Evolutionary conservation across 2,329 filamentous ascomycete species (phyloP).

Genomic region (Hypoxylon sp.): DNA sequence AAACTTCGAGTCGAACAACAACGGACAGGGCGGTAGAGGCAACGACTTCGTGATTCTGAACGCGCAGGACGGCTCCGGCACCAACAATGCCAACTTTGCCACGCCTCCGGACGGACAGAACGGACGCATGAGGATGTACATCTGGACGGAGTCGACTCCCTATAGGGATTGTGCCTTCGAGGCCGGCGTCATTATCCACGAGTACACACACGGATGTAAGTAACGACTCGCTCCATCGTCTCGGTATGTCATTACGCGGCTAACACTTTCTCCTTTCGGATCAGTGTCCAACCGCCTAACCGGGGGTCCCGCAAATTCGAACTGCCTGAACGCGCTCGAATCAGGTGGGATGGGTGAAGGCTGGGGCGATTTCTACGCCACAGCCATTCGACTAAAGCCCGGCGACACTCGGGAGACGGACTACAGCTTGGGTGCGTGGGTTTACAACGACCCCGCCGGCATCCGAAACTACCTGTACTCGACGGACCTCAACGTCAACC

Average conservation of each 20-base stretch:
- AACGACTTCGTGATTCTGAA: constrained; percentile 70
- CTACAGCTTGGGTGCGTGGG: constrained; percentile 64
- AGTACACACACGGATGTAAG: constrained; percentile 68
- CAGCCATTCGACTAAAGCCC: constrained; percentile 62
- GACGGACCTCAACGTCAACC: constrained; percentile 61
- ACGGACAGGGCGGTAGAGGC: constrained; percentile 65
- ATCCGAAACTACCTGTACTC: constrained; percentile 64
- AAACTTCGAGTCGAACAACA: constrained; percentile 73
- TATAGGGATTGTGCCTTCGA: constrained; percentile 71
- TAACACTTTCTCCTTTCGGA: constrained; percentile 24
- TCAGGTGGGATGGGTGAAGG: constrained; percentile 67
- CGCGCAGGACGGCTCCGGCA: constrained; percentile 68
- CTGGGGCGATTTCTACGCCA: constrained; percentile 66
- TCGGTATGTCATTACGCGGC: constrained; percentile 21
- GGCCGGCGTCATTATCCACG: constrained; percentile 72
- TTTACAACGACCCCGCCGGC: constrained; percentile 57
- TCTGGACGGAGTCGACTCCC: constrained; percentile 66
- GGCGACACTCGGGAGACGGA: constrained; percentile 61
- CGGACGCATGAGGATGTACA: constrained; percentile 72
- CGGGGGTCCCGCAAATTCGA: constrained; percentile 68
- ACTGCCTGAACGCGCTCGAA: constrained; percentile 61
- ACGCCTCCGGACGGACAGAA: constrained; percentile 67
- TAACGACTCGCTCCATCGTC: constrained; percentile 1
- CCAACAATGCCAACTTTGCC: constrained; percentile 72
- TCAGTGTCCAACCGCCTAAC: constrained; percentile 70